Conservation (phyloP, 2,329 filamentous ascomycete genomes). For the Chalaropsis thielavioides region DNA sequence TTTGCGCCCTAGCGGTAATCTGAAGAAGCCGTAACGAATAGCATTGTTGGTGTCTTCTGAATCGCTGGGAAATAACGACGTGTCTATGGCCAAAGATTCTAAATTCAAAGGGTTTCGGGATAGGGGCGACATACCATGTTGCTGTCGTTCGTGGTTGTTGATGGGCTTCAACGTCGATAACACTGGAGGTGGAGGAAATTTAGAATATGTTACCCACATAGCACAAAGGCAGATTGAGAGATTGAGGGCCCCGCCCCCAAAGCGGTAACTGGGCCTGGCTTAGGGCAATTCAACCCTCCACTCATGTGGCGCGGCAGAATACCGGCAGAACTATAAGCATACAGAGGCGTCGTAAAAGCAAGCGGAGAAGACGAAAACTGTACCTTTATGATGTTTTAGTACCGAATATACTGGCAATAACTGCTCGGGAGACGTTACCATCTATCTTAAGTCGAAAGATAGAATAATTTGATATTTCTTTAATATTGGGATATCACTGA, state of each 20-base stretch:
- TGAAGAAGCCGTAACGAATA: background rate
- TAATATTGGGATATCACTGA: background rate
- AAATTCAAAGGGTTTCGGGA: background rate
- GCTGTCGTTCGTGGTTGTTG: conserved; percentile 18
- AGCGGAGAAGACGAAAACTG: background rate
- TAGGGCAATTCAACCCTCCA: conserved; percentile 18
- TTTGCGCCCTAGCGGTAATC: conserved; percentile 6
- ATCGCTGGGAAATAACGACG: background rate
- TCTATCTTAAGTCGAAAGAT: background rate
- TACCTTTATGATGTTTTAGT: background rate
- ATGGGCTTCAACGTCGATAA: conserved; percentile 18
- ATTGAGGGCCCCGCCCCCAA: conserved; percentile 17
- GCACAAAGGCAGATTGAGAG: conserved; percentile 16
- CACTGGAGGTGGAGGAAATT: conserved; percentile 18
- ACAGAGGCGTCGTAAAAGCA: background rate
- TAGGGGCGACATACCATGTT: conserved; percentile 18
- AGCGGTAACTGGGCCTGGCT: conserved; percentile 15
- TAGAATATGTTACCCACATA: conserved; percentile 18
- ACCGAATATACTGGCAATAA: background rate
- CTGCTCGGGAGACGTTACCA: background rate
- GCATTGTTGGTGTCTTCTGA: conserved; percentile 4
- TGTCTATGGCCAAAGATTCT: background rate
- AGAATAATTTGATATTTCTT: background rate
- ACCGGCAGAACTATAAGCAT: background rate
- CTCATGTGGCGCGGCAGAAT: conserved; percentile 16